Evolutionary conservation across 1,284 basidiomycete genomes (phyloP), one percentile per base, ranked within the genome.

Genomic region (Mycena sp.): DNA sequence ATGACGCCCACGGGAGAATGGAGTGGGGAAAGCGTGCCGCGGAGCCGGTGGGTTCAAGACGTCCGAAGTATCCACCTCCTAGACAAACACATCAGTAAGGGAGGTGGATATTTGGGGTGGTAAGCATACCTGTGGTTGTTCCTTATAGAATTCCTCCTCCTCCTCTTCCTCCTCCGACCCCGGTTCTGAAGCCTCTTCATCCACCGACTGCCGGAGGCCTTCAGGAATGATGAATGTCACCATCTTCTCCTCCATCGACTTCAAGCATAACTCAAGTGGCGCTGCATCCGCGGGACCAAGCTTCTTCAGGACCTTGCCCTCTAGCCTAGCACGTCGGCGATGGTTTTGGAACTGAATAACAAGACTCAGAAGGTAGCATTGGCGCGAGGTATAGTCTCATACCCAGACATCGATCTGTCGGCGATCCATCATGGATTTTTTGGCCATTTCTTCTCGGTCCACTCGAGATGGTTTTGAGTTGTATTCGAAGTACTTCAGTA

Each of bases 401-500:
- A 87, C 86, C 87, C 88, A 90, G 26, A 87, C 82, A 65, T 85
- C 81, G 1, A 90, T 85, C 67, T 90, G 87, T 1, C 79, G 70
- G 1, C 75, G 76, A 0, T 80, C 70, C 86, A 89, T 87, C 3
- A 76, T 71, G 0, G 81, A 79, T 26, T 81, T 79, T 0, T 71
- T 40, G 0, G 87, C 87, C 0, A 88, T 73, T 0, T 76, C 60
- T 0, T 61, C 37, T 2, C 83, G 83, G 35, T 89, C 85, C 0
- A 76, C 68, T 0, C 77, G 75, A 0, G 81, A 77, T 0, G 87
- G 87, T 19, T 84, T 87, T 0, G 83, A 77, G 50, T 88, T 85
- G 14, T 76, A 64, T 0, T 77, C 73, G 30, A 87, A 89, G 40
- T 85, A 85, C 11, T 75, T 72, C 26, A 87, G 83, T 0, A 89